Percentiles rank a stretch among this genome's conserved stretches.
Evolutionary conservation across 768 basidiomycete genomes (phyloP).

Genomic region (Calocybe gangraenosa): DNA sequence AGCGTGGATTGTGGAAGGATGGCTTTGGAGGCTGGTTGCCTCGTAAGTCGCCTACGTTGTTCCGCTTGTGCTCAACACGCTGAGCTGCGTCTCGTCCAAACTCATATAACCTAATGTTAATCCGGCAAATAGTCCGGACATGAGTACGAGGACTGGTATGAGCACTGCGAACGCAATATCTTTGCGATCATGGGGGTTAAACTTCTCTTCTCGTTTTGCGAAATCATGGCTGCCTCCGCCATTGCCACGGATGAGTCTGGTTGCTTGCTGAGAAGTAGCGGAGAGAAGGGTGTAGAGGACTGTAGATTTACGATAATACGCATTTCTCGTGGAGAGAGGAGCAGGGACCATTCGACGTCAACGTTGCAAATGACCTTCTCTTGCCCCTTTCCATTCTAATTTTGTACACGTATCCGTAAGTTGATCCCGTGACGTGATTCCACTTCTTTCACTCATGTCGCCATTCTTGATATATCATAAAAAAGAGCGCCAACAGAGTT

Average conservation of each 20-base stretch:
- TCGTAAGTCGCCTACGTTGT: constrained; percentile 69
- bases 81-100: constrained; percentile 88
- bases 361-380: background rate
- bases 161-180: constrained; percentile 45
- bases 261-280: constrained; percentile 40
- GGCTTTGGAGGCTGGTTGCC: no score
- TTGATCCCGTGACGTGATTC: no score
- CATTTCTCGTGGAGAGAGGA: constrained; percentile 29
- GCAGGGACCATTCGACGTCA: constrained; percentile 41
- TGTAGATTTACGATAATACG: constrained; percentile 35
- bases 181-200: constrained; percentile 26
- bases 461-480: no score
- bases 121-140: constrained; percentile 88
- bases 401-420: no score
- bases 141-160: constrained; percentile 79
- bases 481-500: no score
- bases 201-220: constrained; percentile 22
- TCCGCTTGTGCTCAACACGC: constrained; percentile 81
- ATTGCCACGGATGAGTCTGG: constrained; percentile 28
- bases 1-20: no score
- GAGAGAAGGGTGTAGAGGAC: constrained; percentile 41
- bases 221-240: constrained; percentile 9
- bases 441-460: no score
- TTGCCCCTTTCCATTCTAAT: background rate
- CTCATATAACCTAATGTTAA: constrained; percentile 91